A percentile compares a stretch with the other conserved stretches of the same genome.
phyloP scores from a whole-genome alignment of 2,329 filamentous ascomycete species.

The Escovopsis sp. region DNA sequence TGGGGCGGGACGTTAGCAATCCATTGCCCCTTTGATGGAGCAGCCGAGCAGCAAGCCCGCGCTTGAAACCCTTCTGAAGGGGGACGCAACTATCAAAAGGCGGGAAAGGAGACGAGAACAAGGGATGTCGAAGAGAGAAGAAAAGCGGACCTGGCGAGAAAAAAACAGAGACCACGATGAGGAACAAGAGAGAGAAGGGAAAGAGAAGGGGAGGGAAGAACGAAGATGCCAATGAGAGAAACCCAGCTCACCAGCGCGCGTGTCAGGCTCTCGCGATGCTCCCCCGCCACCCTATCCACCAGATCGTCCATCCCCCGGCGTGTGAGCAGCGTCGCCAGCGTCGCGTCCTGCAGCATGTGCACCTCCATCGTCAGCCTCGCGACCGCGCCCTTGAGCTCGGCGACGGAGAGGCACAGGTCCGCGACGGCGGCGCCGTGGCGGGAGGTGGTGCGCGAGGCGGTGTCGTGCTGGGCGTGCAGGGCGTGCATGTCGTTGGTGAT shows the following conservation, averaged over 20 bases:
- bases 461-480: not conserved
- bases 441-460: not conserved
- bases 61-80: no score
- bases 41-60: no score
- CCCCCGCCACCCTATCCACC: not conserved
- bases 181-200: no score
- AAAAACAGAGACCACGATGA: no score
- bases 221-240: no score
- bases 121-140: no score
- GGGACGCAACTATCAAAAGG: no score
- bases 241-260: not conserved
- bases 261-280: not conserved
- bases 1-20: no score
- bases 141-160: no score
- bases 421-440: not conserved
- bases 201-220: no score
- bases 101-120: no score
- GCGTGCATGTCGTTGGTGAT: conserved; percentile 5
- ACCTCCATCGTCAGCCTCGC: conserved; percentile 3
- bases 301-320: not conserved
- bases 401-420: not conserved
- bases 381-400: conserved; percentile 7
- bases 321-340: not conserved
- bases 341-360: not conserved
- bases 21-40: no score